Percentiles rank a stretch among this genome's conserved stretches.
phyloP scores from a whole-genome alignment of 768 basidiomycete species.

The Tylopilus cervinicoccineus region DNA sequence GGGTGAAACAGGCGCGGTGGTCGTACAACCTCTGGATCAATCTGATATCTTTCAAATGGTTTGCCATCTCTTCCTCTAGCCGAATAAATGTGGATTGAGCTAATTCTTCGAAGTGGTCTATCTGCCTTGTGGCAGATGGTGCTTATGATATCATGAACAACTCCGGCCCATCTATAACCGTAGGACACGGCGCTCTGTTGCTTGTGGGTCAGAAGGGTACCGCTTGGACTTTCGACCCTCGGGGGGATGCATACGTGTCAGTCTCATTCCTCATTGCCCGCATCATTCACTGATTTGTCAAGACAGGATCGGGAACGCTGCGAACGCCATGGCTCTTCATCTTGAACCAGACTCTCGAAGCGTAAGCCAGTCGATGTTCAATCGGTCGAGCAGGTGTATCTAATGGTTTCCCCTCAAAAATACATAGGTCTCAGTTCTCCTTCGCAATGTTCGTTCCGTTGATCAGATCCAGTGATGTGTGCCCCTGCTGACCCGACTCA shows the following conservation, averaged over 20 bases:
- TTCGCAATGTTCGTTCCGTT: conserved; percentile 3
- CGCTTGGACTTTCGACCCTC: too few species aligned
- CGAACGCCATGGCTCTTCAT: conserved; percentile 2
- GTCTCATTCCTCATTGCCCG: neutral
- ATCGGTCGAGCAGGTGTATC: too few species aligned
- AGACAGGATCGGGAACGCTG: conserved; percentile 5
- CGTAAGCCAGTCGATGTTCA: neutral
- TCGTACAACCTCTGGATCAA: neutral
- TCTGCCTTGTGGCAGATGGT: neutral
- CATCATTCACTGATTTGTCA: neutral
- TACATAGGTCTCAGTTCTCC: neutral
- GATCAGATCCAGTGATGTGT: neutral
- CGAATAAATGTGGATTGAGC: neutral
- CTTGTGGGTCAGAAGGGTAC: too few species aligned
- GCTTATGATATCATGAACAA: neutral
- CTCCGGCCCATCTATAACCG: neutral
- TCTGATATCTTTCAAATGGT: neutral
- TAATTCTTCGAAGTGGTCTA: neutral
- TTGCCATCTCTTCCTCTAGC: neutral
- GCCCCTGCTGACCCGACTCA: neutral
- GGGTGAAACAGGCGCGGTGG: neutral
- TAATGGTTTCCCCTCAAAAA: neutral
- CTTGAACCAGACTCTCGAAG: neutral
- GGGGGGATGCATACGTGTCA: neutral
- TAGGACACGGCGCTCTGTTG: too few species aligned